A percentile compares a stretch with the other conserved stretches of the same genome.
Conservation (phyloP, 495 filamentous ascomycete genomes). For the Collariella sp. region DNA sequence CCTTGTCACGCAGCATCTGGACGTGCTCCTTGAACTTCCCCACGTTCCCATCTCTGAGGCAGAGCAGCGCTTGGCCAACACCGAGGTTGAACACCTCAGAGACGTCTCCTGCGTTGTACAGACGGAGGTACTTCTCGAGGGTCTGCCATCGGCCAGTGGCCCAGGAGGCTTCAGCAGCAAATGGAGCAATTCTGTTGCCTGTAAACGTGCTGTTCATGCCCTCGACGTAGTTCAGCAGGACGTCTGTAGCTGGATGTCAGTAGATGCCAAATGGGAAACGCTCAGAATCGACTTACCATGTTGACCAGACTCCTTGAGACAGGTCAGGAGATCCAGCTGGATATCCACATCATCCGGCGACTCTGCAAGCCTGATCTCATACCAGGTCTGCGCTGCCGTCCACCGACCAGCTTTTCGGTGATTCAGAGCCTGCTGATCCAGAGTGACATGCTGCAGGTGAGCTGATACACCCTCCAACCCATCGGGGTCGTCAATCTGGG, state of each 20-base stretch:
- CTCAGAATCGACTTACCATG: constrained; percentile 50
- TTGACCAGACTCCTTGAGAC: constrained; percentile 86
- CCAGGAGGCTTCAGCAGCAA: constrained; percentile 86
- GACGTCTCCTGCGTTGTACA: constrained; percentile 40
- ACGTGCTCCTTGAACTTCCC: constrained; percentile 52
- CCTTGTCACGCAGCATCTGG: constrained; percentile 54
- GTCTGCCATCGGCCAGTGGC: constrained; percentile 72
- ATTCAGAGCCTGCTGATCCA: constrained; percentile 86
- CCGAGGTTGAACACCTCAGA: constrained; percentile 74
- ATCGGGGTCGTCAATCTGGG: constrained; percentile 94
- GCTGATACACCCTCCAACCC: constrained; percentile 91
- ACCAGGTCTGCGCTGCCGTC: constrained; percentile 98
- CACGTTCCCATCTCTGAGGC: constrained; percentile 47
- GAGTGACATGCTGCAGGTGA: constrained; percentile 67
- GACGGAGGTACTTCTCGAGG: constrained; percentile 56
- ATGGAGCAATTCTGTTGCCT: constrained; percentile 57
- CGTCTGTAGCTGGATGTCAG: constrained; percentile 47
- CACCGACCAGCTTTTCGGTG: constrained; percentile 91
- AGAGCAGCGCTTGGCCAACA: constrained; percentile 63
- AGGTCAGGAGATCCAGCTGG: constrained; percentile 76
- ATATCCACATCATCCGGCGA: constrained; percentile 66
- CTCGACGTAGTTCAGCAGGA: constrained; percentile 75
- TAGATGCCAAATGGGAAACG: not conserved
- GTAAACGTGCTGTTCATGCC: constrained; percentile 47
- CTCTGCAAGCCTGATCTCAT: constrained; percentile 75